Evolutionary conservation across 1,284 basidiomycete genomes (phyloP), one percentile per base, ranked within the genome.

Genomic region (Hymenochaete sp.): DNA sequence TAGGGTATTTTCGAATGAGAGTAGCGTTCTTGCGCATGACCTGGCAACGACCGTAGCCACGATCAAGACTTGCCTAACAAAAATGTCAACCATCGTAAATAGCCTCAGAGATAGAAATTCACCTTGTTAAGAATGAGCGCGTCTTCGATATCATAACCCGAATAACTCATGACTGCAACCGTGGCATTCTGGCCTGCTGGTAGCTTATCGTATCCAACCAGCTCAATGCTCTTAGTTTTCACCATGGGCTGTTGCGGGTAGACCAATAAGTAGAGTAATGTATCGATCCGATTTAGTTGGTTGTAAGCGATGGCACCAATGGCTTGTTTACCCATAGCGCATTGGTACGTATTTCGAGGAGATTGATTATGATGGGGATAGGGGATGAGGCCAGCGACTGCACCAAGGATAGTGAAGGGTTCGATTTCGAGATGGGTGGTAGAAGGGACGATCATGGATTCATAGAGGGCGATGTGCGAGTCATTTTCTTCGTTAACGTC

Each of bases 401-500:
- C 96, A 6, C 96, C 96, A 13, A 99, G 79, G 45, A 99, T 74
- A 1, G 96, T 98, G 67, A 98, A 98, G 0, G 97, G 96, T 59
- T 99, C 95, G 51, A 99, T 98, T 64, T 99, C 96, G 22, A 98
- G 77, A 66, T 99, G 96, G 0, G 96, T 98, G 3, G 91, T 93
- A 5, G 75, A 62, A 21, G 77, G 69, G 16, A 80, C 78, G 56
- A 98, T 90, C 60, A 95, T 82, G 38, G 73, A 65, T 66, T 99
- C 96, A 66, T 98, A 96, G 18, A 98, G 73, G 0, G 96, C 93
- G 54, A 98, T 97, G 64, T 87, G 88, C 14, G 93, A 87, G 65
- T 99, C 96, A 62, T 98, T 98, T 67, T 99, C 96, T 64, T 99
- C 96, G 62, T 99, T 99, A 51, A 98, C 95, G 60, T 99, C 96